Conservation (phyloP, 2,329 filamentous ascomycete species). For the Pseudopyricularia javanii region DNA sequence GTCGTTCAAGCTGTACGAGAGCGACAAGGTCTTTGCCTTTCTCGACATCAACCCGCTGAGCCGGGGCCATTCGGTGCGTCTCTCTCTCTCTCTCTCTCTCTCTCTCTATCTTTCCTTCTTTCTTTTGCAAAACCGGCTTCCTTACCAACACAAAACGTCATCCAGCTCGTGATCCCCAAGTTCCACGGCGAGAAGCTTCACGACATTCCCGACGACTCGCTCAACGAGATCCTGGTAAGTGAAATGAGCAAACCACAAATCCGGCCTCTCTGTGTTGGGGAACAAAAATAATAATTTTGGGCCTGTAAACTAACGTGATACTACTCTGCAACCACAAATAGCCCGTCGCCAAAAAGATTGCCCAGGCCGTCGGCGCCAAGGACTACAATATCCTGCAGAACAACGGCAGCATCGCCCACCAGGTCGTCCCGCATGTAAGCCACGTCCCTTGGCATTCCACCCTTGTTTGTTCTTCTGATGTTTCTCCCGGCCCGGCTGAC, state of each 20-base stretch:
- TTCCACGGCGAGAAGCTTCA: conserved; percentile 81
- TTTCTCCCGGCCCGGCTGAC: too few species aligned
- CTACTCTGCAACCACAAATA: too few species aligned
- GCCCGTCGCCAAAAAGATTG: conserved; percentile 80
- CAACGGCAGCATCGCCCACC: conserved; percentile 84
- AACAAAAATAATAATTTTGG: neutral
- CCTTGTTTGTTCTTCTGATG: neutral
- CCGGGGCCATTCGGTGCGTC: conserved; percentile 72
- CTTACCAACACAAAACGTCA: neutral
- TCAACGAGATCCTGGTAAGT: conserved; percentile 67
- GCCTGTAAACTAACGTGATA: too few species aligned
- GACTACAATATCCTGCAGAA: conserved; percentile 96
- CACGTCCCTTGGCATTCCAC: neutral
- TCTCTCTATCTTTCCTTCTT: neutral
- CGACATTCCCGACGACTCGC: conserved; percentile 83
- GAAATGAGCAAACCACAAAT: neutral
- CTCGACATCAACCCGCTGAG: conserved; percentile 89
- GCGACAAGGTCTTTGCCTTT: conserved; percentile 85
- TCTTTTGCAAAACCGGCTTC: neutral
- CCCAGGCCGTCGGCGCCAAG: conserved; percentile 57
- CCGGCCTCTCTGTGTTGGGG: too few species aligned
- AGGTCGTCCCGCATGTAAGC: conserved; percentile 81
- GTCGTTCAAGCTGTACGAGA: conserved; percentile 92
- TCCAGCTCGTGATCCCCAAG: conserved; percentile 89
- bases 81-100: neutral